Evolutionary conservation across 371 early-diverging fungal genomes (phyloP).

Genomic region (Mucor mucedo): DNA sequence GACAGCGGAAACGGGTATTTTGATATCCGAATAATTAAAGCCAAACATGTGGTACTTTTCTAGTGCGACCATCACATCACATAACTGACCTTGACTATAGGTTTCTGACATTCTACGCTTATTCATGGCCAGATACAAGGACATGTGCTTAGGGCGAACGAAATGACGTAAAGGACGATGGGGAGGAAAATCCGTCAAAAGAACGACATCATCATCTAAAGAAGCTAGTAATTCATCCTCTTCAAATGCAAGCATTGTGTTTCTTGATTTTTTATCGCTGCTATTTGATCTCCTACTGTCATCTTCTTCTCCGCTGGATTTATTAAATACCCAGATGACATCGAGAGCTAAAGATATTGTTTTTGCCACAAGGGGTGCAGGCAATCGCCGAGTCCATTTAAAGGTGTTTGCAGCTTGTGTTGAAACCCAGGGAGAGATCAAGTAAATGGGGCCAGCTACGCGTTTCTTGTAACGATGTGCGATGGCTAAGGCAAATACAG

Average conservation of each 20-base stretch:
- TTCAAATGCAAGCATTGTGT: conserved; percentile 32
- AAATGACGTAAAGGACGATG: conserved; percentile 54
- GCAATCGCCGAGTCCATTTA: conserved; percentile 55
- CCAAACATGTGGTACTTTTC: conserved; percentile 57
- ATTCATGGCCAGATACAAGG: conserved; percentile 56
- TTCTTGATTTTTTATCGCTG: neutral
- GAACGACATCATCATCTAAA: conserved; percentile 38
- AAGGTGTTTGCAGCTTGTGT: conserved; percentile 55
- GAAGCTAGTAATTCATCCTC: conserved; percentile 46
- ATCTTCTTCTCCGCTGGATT: conserved; percentile 1
- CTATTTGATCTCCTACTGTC: neutral
- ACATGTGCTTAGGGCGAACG: conserved; percentile 52
- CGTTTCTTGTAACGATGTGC: conserved; percentile 42
- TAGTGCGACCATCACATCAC: conserved; percentile 53
- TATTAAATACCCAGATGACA: conserved; percentile 54
- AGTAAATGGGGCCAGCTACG: conserved; percentile 44
- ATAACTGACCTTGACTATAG: conserved; percentile 46
- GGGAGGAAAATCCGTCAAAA: conserved; percentile 55
- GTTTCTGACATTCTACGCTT: conserved; percentile 47
- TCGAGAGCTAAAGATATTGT: conserved; percentile 53
- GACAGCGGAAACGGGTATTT: conserved; percentile 46
- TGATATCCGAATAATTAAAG: conserved; percentile 50
- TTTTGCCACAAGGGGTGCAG: conserved; percentile 46
- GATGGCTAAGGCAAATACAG: conserved; percentile 51
- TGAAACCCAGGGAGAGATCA: conserved; percentile 62